Evolutionary conservation across 176 grass and related monocot species (phyloP).

Genomic region (Juncus inflexus): DNA sequence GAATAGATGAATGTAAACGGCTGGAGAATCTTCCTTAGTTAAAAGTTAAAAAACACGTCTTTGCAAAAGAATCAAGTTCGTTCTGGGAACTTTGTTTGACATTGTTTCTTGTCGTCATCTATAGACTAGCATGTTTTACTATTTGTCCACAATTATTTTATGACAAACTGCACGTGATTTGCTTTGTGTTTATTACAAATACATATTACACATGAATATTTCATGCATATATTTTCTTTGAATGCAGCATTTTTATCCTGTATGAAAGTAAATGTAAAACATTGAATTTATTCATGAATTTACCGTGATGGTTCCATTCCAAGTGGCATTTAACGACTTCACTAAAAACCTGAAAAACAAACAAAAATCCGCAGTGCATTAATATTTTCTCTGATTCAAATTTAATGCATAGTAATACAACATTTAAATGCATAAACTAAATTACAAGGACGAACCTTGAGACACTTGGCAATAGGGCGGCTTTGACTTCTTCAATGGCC

Average conservation of each 20-base stretch:
- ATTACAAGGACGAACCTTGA: conserved; percentile 31
- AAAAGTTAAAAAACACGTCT: too few relatives aligned
- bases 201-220: neutral
- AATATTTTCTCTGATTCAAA: neutral
- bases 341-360: conserved; percentile 46
- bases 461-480: conserved; percentile 36
- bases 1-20: too few relatives aligned
- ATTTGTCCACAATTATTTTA: neutral
- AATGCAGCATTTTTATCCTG: too few relatives aligned
- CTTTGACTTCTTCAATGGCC: conserved; percentile 38
- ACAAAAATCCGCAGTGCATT: neutral
- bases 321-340: conserved; percentile 44
- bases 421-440: neutral
- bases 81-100: too few relatives aligned
- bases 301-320: conserved; percentile 43
- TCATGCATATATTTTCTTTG: neutral
- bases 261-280: too few relatives aligned
- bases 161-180: neutral
- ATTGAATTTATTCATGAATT: conserved; percentile 4
- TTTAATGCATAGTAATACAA: neutral
- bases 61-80: too few relatives aligned
- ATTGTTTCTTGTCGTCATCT: too few relatives aligned
- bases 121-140: too few relatives aligned
- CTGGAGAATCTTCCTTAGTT: too few relatives aligned
- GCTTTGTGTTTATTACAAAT: neutral